phyloP scores from a whole-genome alignment of 202 grass and related monocot species.

The Dendrocalamus latiflorus region DNA sequence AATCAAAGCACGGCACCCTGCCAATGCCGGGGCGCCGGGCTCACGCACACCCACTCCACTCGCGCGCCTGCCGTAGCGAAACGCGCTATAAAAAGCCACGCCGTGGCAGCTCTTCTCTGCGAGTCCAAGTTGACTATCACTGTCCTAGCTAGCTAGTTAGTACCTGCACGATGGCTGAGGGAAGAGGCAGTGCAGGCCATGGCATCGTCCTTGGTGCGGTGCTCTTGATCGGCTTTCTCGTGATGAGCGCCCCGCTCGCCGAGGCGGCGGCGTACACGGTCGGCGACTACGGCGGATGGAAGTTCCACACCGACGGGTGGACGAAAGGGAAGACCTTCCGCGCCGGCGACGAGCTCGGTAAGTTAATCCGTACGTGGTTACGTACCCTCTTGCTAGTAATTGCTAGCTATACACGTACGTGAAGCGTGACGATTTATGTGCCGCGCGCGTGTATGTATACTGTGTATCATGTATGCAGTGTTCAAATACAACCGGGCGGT shows the following conservation, averaged over 20 bases:
- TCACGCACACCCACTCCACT: conserved; percentile 23
- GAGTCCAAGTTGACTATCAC: not conserved
- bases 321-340: conserved; percentile 42
- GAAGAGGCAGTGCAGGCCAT: conserved; percentile 57
- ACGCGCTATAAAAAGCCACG: conserved; percentile 24
- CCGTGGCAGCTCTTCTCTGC: not conserved
- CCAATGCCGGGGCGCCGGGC: not conserved
- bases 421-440: not conserved
- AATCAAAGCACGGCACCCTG: not conserved
- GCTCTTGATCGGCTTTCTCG: conserved; percentile 30
- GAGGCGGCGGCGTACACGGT: conserved; percentile 46
- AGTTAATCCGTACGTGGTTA: not conserved
- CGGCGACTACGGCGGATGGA: conserved; percentile 55
- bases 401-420: not conserved
- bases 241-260: not conserved
- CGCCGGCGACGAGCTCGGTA: conserved; percentile 58
- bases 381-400: not conserved
- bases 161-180: conserved; percentile 41
- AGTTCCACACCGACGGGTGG: conserved; percentile 35
- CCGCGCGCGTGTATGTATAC: no score
- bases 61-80: not conserved
- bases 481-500: conserved; percentile 41
- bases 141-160: not conserved
- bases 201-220: not conserved
- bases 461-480: not conserved